A percentile compares a stretch with the other conserved stretches of the same genome.
Evolutionary conservation across 768 basidiomycete species (phyloP).

Genomic region (Vararia minispora): DNA sequence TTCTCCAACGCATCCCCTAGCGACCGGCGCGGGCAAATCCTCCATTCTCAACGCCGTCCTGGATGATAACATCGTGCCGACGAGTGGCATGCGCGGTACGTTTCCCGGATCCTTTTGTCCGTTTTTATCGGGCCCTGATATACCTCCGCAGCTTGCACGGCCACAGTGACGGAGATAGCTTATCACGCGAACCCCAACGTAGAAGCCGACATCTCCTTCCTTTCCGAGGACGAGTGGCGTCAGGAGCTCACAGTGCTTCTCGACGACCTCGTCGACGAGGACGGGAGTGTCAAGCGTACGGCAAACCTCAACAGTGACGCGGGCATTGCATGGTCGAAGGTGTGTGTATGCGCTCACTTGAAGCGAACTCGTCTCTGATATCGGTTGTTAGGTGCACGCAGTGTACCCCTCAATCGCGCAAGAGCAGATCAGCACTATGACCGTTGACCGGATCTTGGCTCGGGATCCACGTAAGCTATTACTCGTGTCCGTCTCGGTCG

Average conservation of each 20-base stretch:
- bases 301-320: conserved; percentile 48
- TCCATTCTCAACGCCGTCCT: conserved; percentile 51
- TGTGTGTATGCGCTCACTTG: conserved; percentile 10
- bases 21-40: conserved; percentile 52
- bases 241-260: conserved; percentile 44
- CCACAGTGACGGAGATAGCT: conserved; percentile 50
- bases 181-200: conserved; percentile 45
- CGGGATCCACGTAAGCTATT: conserved; percentile 31
- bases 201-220: conserved; percentile 48
- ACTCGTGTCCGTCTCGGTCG: neutral
- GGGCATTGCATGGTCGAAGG: conserved; percentile 54
- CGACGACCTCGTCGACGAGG: conserved; percentile 48
- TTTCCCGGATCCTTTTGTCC: neutral
- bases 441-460: conserved; percentile 37
- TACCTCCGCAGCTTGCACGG: conserved; percentile 42
- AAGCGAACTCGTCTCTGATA: neutral
- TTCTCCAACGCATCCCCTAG: conserved; percentile 20
- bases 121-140: neutral
- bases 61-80: conserved; percentile 54
- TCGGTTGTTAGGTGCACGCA: conserved; percentile 38
- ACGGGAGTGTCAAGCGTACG: conserved; percentile 39
- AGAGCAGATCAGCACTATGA: conserved; percentile 38
- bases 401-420: conserved; percentile 43
- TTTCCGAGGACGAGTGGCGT: conserved; percentile 45
- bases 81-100: conserved; percentile 52